Conservation (phyloP, 2,329 filamentous ascomycete species). For the Coniochaeta hoffmannii region DNA sequence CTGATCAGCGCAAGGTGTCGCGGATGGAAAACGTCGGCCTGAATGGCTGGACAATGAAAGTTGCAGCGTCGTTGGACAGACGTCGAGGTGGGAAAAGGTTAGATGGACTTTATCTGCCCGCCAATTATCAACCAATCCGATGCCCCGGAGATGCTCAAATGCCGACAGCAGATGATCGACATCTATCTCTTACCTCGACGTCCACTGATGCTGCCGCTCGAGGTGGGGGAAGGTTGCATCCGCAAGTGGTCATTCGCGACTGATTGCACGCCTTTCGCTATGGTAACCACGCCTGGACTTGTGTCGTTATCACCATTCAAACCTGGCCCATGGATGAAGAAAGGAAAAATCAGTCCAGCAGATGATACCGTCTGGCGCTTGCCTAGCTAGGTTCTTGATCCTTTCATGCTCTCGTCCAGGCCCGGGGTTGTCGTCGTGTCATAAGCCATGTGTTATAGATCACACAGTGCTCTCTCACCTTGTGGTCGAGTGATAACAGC, state of each 20-base stretch:
- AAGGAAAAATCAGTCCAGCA: too few species aligned
- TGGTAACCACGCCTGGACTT: neutral
- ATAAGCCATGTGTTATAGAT: neutral
- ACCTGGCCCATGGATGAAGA: too few species aligned
- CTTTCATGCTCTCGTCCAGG: neutral
- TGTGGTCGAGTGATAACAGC: neutral
- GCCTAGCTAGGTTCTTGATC: too few species aligned
- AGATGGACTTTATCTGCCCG: neutral
- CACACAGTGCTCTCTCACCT: neutral
- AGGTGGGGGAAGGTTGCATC: slow-evolving; percentile 11
- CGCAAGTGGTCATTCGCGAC: neutral
- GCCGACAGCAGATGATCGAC: slow-evolving; percentile 17
- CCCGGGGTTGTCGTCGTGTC: too few species aligned
- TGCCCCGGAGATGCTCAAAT: slow-evolving; percentile 15
- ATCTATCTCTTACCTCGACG: slow-evolving; percentile 10
- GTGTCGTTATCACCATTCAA: neutral
- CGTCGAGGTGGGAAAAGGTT: neutral
- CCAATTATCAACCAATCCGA: slow-evolving; percentile 8
- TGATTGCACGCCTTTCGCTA: slow-evolving; percentile 4
- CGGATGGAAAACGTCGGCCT: too few species aligned
- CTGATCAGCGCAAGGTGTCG: too few species aligned
- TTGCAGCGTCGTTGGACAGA: neutral
- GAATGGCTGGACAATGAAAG: neutral
- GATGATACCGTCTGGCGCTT: too few species aligned
- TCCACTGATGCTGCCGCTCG: slow-evolving; percentile 4